Base-by-base conservation (phyloP, 2,329 filamentous ascomycete genomes). In the Xylariomycetidae sp. region DNA sequence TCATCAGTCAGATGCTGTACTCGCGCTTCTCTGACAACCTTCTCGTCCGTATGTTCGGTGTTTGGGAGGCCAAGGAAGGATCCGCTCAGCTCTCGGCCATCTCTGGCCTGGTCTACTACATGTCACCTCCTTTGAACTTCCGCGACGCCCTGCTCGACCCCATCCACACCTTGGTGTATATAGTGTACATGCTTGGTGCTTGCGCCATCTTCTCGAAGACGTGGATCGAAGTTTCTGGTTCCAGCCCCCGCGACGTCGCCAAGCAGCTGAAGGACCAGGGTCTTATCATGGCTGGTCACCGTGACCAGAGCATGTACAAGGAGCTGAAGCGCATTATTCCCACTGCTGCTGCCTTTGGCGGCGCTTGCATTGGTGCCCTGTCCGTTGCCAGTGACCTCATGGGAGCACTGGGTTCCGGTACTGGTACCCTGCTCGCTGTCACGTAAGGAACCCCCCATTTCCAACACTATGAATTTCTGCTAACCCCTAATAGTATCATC, bases 241-340 rank as follows among this genome's bases (percentile, higher is more conserved):
- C 90, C 44, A 90, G 87, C 71, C 93, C 92, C 40, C 85, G 92
- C 57, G 92, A 98, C 59, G 93, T 98, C 49, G 92, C 92, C 56
- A 98, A 98, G 80, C 92, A 96, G 72, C 81, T 98, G 64, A 98
- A 98, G 81, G 93, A 98, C 58, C 92, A 98, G 70, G 92, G 92
- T 61, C 82, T 98, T 38, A 90, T 98, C 52, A 98, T 98, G 93
- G 90, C 92, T 56, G 92, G 92, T 58, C 92, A 98, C 74, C 86
- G 92, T 70, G 93, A 98, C 65, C 90, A 96, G 76, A 93, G 85
- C 74, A 98, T 98, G 92, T 98, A 98, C 80, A 94, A 94, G 76
- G 92, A 98, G 70, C 79, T 98, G 47, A 98, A 98, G 85, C 85
- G 92, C 57, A 92, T 98, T 55, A 98, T 98, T 48, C 93, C 92